phyloP scores from a whole-genome alignment of 345 rosid genomes.

The Aquilaria sinensis region DNA sequence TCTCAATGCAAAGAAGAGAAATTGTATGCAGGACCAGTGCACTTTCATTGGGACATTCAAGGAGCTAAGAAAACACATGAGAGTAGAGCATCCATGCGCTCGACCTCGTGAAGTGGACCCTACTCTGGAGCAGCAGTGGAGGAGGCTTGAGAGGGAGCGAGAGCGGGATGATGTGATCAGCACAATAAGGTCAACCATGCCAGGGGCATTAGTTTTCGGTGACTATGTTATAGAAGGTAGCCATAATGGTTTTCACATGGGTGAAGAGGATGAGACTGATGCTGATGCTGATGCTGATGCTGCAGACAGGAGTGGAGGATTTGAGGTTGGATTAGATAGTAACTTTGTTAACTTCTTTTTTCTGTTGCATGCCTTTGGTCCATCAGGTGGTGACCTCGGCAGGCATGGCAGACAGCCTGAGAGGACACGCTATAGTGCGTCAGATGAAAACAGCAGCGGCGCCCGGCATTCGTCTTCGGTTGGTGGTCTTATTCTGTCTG shows the following conservation, averaged over 20 bases:
- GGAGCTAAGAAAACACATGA: slow-evolving; percentile 95
- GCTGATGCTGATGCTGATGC: slow-evolving; percentile 29
- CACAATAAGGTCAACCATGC: slow-evolving; percentile 80
- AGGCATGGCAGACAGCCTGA: slow-evolving; percentile 39
- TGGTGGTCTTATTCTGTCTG: slow-evolving; percentile 31
- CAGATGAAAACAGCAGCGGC: slow-evolving; percentile 29
- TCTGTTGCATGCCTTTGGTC: slow-evolving; percentile 72
- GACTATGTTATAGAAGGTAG: slow-evolving; percentile 80
- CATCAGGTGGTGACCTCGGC: slow-evolving; percentile 44
- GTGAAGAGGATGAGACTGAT: slow-evolving; percentile 36
- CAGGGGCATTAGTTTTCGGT: slow-evolving; percentile 80
- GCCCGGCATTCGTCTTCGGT: slow-evolving; percentile 18
- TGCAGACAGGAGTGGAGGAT: slow-evolving; percentile 28
- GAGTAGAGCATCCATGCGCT: slow-evolving; percentile 64
- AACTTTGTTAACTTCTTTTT: slow-evolving; percentile 60
- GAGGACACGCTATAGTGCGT: slow-evolving; percentile 17
- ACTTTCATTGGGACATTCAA: slow-evolving; percentile 64
- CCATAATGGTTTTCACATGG: slow-evolving; percentile 39
- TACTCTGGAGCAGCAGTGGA: slow-evolving; percentile 74
- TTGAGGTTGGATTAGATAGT: slow-evolving; percentile 51
- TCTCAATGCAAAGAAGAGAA: slow-evolving; percentile 70
- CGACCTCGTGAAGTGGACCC: slow-evolving; percentile 84
- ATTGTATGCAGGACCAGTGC: slow-evolving; percentile 93
- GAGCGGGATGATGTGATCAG: slow-evolving; percentile 72
- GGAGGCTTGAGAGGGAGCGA: slow-evolving; percentile 67